Conservation (phyloP, 78 protist species). For the Polysphondylium violaceum region DNA sequence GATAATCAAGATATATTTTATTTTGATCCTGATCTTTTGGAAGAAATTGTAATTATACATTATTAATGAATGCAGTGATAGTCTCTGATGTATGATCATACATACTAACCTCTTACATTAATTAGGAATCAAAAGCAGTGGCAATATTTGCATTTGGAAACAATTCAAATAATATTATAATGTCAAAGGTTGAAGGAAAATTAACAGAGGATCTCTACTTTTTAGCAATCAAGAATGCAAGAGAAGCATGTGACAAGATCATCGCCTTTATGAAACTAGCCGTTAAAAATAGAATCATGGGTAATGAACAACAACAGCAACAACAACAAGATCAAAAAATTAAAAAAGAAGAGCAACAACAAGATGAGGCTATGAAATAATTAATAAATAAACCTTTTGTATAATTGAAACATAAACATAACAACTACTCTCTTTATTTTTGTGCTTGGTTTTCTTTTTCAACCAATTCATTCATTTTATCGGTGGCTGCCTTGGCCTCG, state of each 20-base stretch:
- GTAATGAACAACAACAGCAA: background rate
- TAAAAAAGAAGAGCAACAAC: too few relatives aligned
- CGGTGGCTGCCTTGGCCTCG: constrained; percentile 34
- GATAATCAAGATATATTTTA: constrained; percentile 40
- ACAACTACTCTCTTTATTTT: background rate
- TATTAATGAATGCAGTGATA: background rate
- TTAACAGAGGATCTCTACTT: constrained; percentile 44
- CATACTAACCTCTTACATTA: too few relatives aligned
- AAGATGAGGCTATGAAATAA: too few relatives aligned
- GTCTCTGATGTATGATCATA: background rate
- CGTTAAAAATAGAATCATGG: constrained; percentile 76
- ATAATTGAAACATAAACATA: too few relatives aligned
- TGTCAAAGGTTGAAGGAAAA: constrained; percentile 32
- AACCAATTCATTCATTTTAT: constrained; percentile 21
- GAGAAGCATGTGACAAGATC: constrained; percentile 35
- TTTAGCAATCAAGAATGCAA: constrained; percentile 11
- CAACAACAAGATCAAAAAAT: background rate
- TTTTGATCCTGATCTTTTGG: constrained; percentile 56
- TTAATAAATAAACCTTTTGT: background rate
- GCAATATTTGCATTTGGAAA: constrained; percentile 32
- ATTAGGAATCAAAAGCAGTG: constrained; percentile 40
- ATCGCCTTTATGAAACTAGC: constrained; percentile 39
- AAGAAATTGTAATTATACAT: too few relatives aligned
- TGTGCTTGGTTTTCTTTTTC: constrained; percentile 6
- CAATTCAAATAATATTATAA: constrained; percentile 14